Evolutionary conservation across 108 stramenopile genomes (phyloP).

Genomic region (Pseudonitzschia multistriata): DNA sequence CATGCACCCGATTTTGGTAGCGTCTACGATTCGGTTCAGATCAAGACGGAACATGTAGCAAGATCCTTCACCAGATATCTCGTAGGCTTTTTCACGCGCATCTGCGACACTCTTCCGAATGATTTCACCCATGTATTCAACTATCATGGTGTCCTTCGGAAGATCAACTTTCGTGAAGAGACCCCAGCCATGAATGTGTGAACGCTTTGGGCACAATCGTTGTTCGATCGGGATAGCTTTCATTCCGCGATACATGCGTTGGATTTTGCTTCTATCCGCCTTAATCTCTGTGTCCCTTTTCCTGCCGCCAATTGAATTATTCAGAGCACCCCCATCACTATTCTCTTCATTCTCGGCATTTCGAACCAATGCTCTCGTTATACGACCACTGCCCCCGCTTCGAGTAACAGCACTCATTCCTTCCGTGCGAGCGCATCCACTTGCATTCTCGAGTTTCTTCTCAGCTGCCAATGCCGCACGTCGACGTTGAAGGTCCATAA

Average conservation of each 20-base stretch:
- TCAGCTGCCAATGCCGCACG: slow-evolving; percentile 63
- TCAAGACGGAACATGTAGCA: slow-evolving; percentile 93
- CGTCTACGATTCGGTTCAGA: slow-evolving; percentile 83
- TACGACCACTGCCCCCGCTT: slow-evolving; percentile 59
- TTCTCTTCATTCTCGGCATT: slow-evolving; percentile 44
- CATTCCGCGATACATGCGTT: slow-evolving; percentile 57
- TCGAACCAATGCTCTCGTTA: slow-evolving; percentile 66
- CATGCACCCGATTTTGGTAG: slow-evolving; percentile 86
- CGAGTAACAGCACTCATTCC: slow-evolving; percentile 50
- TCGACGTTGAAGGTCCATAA: slow-evolving; percentile 57
- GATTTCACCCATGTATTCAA: slow-evolving; percentile 77
- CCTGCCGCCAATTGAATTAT: slow-evolving; percentile 9
- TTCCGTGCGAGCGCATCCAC: slow-evolving; percentile 71
- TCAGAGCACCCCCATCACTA: slow-evolving; percentile 12
- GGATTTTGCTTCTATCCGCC: slow-evolving; percentile 42
- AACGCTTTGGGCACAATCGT: slow-evolving; percentile 59
- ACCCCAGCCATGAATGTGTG: slow-evolving; percentile 92
- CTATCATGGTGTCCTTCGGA: slow-evolving; percentile 64
- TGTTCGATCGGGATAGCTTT: slow-evolving; percentile 59
- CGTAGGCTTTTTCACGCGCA: slow-evolving; percentile 78
- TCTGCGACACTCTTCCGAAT: slow-evolving; percentile 75
- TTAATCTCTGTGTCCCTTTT: slow-evolving; percentile 33
- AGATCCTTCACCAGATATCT: slow-evolving; percentile 78
- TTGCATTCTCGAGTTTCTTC: slow-evolving; percentile 58
- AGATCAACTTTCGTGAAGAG: slow-evolving; percentile 80